These are phyloP conservation scores for Sarcocystis neurona DNA, from an alignment of 169 alveolate genomes.

Conservation along the genomic window DNA sequence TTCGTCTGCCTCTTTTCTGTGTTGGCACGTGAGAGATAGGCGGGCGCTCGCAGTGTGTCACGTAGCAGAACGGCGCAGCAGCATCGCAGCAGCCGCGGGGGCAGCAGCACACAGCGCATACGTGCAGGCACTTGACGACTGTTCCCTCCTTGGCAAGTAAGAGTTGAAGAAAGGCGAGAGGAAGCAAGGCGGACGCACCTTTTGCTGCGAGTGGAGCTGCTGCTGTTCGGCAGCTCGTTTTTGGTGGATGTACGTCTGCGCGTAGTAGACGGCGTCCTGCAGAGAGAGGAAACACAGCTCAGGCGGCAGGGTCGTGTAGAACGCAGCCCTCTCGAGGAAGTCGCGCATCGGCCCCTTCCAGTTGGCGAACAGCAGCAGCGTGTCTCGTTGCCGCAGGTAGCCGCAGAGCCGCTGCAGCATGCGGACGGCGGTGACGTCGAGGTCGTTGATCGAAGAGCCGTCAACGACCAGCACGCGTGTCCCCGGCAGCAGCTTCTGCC, in stretches of 20 bases:
- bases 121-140: too few relatives aligned
- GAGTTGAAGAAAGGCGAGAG: too few relatives aligned
- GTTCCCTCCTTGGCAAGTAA: too few relatives aligned
- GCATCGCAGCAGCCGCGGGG: too few relatives aligned
- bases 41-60: too few relatives aligned
- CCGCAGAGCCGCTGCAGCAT: slow-evolving; percentile 63
- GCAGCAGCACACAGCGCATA: too few relatives aligned
- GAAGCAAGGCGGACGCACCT: too few relatives aligned
- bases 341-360: slow-evolving; percentile 71
- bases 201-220: too few relatives aligned
- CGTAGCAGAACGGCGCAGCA: too few relatives aligned
- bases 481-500: slow-evolving; percentile 41
- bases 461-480: slow-evolving; percentile 56
- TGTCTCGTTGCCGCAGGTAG: slow-evolving; percentile 24
- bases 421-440: slow-evolving; percentile 68
- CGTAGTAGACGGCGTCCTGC: slow-evolving; percentile 71
- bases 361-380: slow-evolving; percentile 60
- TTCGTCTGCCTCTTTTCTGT: too few relatives aligned
- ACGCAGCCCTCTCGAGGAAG: slow-evolving; percentile 55
- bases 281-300: slow-evolving; percentile 67
- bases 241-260: slow-evolving; percentile 16
- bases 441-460: slow-evolving; percentile 65
- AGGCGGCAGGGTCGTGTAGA: slow-evolving; percentile 61
- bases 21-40: too few relatives aligned
- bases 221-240: slow-evolving; percentile 17